These are phyloP conservation scores for Emmonsia crescens DNA, from an alignment of 2,329 filamentous ascomycete species.

Conservation along the genomic window DNA sequence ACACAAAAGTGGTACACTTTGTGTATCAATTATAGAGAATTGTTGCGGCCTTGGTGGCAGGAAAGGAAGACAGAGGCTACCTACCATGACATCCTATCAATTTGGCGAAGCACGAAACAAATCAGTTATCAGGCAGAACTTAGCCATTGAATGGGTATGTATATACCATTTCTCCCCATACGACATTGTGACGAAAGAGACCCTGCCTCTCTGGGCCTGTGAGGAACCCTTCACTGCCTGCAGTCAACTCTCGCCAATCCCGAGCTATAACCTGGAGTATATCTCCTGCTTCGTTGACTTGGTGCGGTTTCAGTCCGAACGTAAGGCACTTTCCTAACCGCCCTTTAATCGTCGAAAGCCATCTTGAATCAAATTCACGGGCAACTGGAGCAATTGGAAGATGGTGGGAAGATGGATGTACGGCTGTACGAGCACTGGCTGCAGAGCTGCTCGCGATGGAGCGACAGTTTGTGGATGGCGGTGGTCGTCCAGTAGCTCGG, in stretches of 20 bases:
- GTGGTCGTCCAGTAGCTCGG: background rate
- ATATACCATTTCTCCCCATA: constrained; percentile 75
- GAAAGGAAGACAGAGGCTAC: constrained; percentile 9
- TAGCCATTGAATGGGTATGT: background rate
- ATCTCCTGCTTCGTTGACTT: constrained; percentile 46
- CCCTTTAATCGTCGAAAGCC: constrained; percentile 57
- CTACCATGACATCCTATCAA: constrained; percentile 38
- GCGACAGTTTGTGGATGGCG: background rate
- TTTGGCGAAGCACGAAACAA: constrained; percentile 3
- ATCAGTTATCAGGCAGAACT: constrained; percentile 13
- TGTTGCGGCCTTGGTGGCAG: background rate
- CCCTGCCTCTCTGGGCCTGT: constrained; percentile 52
- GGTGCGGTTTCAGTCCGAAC: constrained; percentile 54
- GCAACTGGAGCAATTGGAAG: constrained; percentile 7
- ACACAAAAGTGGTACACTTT: background rate
- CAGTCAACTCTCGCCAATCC: constrained; percentile 62
- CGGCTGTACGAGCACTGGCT: constrained; percentile 12
- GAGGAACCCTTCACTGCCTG: constrained; percentile 65
- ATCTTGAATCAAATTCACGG: constrained; percentile 42
- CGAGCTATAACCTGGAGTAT: constrained; percentile 50
- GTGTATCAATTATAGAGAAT: background rate
- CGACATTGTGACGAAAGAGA: constrained; percentile 55
- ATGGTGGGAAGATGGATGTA: constrained; percentile 7
- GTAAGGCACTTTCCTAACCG: constrained; percentile 64
- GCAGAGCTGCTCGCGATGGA: constrained; percentile 1